Evolutionary conservation across 2,329 filamentous ascomycete genomes (phyloP), one percentile per base, ranked within the genome.

Genomic region (Elsinoe ampelina): DNA sequence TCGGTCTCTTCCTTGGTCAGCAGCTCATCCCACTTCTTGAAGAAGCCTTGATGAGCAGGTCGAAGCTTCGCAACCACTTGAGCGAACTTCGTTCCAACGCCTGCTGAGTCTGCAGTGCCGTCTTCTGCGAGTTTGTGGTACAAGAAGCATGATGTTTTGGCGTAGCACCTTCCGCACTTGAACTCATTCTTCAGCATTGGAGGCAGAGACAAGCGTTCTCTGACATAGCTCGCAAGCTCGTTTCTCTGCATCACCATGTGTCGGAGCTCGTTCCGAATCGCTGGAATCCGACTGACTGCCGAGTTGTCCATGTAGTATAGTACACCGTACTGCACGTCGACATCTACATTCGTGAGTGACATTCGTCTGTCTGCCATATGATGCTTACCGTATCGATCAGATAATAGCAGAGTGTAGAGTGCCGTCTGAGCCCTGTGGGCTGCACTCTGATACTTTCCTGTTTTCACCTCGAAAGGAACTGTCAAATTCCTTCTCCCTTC

Each of bases 181-280:
- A 87, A 85, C 58, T 89, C 83, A 66, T 84, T 89, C 67, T 85
- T 86, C 57, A 95, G 79, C 85, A 98, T 93, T 0, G 86, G 83
- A 1, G 93, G 93, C 22, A 98, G 78, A 60, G 89, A 83, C 61
- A 86, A 84, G 58, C 88, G 83, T 66, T 95, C 85, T 58, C 89
- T 85, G 41, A 96, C 83, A 66, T 89, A 90, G 63, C 86, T 86
- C 2, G 92, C 90, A 15, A 98, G 76, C 62, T 89, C 83, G 66
- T 98, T 98, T 54, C 93, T 86, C 70, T 95, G 87, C 76, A 97
- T 91, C 58, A 98, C 87, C 90, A 98, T 95, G 64, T 96, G 90
- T 36, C 90, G 84, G 54, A 98, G 81, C 68, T 98, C 93, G 63
- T 89, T 85, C 36, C 89, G 82, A 58, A 97, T 80, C 5, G 89